Conservation (phyloP, 768 basidiomycete species). For the Tephrocybe sp. region DNA sequence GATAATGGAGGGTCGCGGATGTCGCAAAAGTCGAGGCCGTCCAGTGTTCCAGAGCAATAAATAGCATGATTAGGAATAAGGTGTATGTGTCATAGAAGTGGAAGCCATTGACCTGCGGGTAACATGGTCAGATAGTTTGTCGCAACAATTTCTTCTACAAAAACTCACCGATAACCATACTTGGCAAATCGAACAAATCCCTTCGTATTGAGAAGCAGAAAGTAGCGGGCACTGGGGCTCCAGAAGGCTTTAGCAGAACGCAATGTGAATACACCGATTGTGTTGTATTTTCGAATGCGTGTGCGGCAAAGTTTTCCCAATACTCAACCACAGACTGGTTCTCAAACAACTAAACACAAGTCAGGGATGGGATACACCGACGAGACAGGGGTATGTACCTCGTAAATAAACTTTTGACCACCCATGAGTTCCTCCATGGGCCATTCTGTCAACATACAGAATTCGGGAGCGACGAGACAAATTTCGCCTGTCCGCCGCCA, state of each 20-base stretch:
- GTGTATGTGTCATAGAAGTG: slow-evolving; percentile 51
- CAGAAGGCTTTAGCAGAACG: slow-evolving; percentile 80
- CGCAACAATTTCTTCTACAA: background rate
- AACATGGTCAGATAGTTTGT: slow-evolving; percentile 5
- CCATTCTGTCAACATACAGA: slow-evolving; percentile 93
- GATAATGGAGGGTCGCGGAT: background rate
- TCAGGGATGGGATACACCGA: slow-evolving; percentile 1
- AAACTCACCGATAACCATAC: slow-evolving; percentile 77
- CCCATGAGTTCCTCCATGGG: slow-evolving; percentile 75
- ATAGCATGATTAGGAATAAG: slow-evolving; percentile 11
- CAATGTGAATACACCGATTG: slow-evolving; percentile 94
- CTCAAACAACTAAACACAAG: slow-evolving; percentile 72
- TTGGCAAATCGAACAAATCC: slow-evolving; percentile 89
- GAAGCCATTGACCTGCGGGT: slow-evolving; percentile 79
- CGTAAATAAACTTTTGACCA: slow-evolving; percentile 62
- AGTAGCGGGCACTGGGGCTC: slow-evolving; percentile 83
- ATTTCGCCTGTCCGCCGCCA: slow-evolving; percentile 99
- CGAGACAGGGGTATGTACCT: slow-evolving; percentile 33
- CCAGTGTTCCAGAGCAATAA: slow-evolving; percentile 11
- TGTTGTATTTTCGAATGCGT: slow-evolving; percentile 97
- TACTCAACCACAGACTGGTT: slow-evolving; percentile 94
- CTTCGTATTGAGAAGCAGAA: slow-evolving; percentile 96
- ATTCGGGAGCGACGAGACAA: slow-evolving; percentile 94
- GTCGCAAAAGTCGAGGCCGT: slow-evolving; percentile 3
- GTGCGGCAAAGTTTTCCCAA: slow-evolving; percentile 95